These are phyloP conservation scores for Sequoia sempervirens DNA, from an alignment of 75 land plant genomes.

Conservation along the genomic window DNA sequence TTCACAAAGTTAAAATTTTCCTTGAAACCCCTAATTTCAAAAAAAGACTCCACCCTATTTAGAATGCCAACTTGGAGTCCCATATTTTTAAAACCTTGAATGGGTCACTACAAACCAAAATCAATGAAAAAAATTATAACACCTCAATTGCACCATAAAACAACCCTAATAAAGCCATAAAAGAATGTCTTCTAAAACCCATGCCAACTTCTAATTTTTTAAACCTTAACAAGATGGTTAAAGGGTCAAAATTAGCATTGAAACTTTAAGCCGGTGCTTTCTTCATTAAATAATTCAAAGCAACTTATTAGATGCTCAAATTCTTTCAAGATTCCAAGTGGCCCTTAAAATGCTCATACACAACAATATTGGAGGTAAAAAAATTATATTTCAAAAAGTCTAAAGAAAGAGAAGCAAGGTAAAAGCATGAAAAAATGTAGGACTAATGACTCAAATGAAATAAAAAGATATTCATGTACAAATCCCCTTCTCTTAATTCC, in stretches of 20 bases:
- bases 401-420: constrained; percentile 5
- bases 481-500: neutral
- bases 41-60: no score
- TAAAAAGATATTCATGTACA: neutral
- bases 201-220: neutral
- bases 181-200: neutral
- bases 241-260: neutral
- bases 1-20: no score
- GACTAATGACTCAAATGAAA: neutral
- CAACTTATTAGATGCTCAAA: neutral
- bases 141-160: neutral
- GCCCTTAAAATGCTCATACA: neutral
- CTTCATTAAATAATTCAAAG: neutral
- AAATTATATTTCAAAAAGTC: neutral
- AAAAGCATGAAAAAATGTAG: neutral
- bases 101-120: neutral
- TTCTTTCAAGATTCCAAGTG: neutral
- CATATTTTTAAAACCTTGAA: no score
- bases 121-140: neutral
- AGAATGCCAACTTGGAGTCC: no score
- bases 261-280: neutral
- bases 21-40: no score
- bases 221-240: neutral
- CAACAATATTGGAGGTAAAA: neutral
- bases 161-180: no score